Conservation (phyloP, 768 basidiomycete genomes). For the Podaxis mareebaensis region DNA sequence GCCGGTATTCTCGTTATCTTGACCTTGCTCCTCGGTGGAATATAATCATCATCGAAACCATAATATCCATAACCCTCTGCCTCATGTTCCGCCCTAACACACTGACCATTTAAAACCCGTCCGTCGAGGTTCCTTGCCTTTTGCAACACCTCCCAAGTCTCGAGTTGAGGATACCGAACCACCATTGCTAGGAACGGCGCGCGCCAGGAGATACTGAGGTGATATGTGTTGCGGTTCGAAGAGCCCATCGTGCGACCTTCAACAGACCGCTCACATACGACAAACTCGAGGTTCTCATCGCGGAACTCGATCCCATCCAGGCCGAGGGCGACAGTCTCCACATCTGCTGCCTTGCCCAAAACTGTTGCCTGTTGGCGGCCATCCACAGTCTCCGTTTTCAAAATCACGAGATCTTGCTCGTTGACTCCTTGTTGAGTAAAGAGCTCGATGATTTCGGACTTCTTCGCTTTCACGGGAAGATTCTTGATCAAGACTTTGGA, state of each 20-base stretch:
- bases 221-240: conserved; percentile 31
- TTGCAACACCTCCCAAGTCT: conserved; percentile 25
- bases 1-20: conserved; percentile 13
- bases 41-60: neutral
- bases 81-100: conserved; percentile 48
- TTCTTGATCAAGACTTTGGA: conserved; percentile 19
- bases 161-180: conserved; percentile 40
- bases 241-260: conserved; percentile 42
- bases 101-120: conserved; percentile 36
- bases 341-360: conserved; percentile 41
- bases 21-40: neutral
- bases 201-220: conserved; percentile 53
- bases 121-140: conserved; percentile 41
- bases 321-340: conserved; percentile 38
- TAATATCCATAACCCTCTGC: conserved; percentile 29
- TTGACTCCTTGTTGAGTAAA: conserved; percentile 19
- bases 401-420: conserved; percentile 1
- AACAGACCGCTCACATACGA: conserved; percentile 39
- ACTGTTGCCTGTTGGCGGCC: conserved; percentile 41
- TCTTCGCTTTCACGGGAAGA: conserved; percentile 16
- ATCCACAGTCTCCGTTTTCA: conserved; percentile 25
- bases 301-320: conserved; percentile 53
- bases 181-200: conserved; percentile 46
- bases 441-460: conserved; percentile 17
- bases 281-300: conserved; percentile 41